A percentile compares a stretch with the other conserved stretches of the same genome.
phyloP scores from a whole-genome alignment of 805 yeast species.

The Sugiyamaella boreocaroliniensis region DNA sequence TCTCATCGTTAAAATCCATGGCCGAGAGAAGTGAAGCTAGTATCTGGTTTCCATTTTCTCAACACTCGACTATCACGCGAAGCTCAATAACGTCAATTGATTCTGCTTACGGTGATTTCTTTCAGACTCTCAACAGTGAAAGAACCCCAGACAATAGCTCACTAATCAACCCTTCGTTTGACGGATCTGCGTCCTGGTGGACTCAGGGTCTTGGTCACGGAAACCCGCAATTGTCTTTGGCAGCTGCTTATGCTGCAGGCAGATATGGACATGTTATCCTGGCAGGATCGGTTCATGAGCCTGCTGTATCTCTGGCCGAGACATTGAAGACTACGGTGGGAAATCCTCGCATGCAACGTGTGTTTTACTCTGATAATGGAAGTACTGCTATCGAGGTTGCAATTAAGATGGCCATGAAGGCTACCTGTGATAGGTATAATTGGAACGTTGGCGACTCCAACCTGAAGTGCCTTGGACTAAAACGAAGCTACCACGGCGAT shows the following conservation, averaged over 20 bases:
- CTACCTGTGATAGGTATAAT: conserved; percentile 15
- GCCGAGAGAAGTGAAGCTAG: conserved; percentile 12
- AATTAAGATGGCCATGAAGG: conserved; percentile 24
- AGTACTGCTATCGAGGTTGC: conserved; percentile 26
- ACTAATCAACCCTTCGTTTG: conserved; percentile 16
- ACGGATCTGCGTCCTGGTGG: conserved; percentile 27
- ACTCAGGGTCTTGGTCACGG: conserved; percentile 25
- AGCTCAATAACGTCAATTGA: conserved; percentile 21
- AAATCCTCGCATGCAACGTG: conserved; percentile 18
- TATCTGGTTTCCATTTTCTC: conserved; percentile 26
- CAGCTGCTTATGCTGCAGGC: conserved; percentile 25
- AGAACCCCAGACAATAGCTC: background rate
- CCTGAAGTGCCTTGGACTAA: conserved; percentile 20
- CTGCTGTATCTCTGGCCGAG: conserved; percentile 22
- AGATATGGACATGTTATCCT: conserved; percentile 25
- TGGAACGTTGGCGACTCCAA: conserved; percentile 11
- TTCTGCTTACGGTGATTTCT: conserved; percentile 23
- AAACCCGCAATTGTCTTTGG: conserved; percentile 18
- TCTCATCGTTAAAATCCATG: conserved; percentile 9
- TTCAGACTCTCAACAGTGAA: conserved; percentile 7
- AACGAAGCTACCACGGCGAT: conserved; percentile 25
- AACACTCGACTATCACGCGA: conserved; percentile 15
- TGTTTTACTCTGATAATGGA: conserved; percentile 26
- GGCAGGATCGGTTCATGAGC: conserved; percentile 23
- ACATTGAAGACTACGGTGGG: conserved; percentile 10